These are phyloP conservation scores for Tanacetum coccineum DNA, from an alignment of 129 eudicot species.

Conservation along the genomic window DNA sequence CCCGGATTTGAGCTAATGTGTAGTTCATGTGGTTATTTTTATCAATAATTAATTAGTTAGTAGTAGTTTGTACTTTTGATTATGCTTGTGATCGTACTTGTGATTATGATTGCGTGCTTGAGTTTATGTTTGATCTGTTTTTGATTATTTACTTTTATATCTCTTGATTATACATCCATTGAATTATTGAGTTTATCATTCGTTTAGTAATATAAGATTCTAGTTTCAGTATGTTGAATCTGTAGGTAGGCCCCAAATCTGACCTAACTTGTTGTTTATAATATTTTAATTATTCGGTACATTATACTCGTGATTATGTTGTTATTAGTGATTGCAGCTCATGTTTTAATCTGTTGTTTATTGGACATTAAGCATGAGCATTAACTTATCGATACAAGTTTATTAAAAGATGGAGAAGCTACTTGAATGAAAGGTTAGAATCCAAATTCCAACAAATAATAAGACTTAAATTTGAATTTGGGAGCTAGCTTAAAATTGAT, in stretches of 20 bases:
- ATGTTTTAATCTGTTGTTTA: too few relatives aligned
- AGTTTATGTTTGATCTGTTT: too few relatives aligned
- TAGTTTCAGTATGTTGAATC: slow-evolving; percentile 7
- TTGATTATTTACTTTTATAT: too few relatives aligned
- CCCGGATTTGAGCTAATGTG: slow-evolving; percentile 16
- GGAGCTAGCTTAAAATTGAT: too few relatives aligned
- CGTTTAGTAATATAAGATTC: not conserved
- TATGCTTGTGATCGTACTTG: not conserved
- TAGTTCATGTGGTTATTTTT: not conserved
- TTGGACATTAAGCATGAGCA: too few relatives aligned
- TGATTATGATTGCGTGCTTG: not conserved
- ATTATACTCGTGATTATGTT: not conserved
- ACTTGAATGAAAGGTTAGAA: too few relatives aligned
- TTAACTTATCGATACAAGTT: too few relatives aligned
- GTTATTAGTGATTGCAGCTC: too few relatives aligned
- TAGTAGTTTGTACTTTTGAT: slow-evolving; percentile 8
- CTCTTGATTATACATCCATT: too few relatives aligned
- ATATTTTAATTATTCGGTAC: not conserved
- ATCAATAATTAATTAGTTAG: not conserved
- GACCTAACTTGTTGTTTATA: slow-evolving; percentile 1
- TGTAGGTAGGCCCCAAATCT: slow-evolving; percentile 11
- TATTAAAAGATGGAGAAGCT: too few relatives aligned
- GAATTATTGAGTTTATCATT: not conserved
- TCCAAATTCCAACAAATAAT: too few relatives aligned
- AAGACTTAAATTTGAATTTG: too few relatives aligned